Percentiles rank a stretch among this genome's conserved stretches.
Evolutionary conservation across 371 early-diverging fungal genomes (phyloP).

Genomic region (Haplosporangium sp.): DNA sequence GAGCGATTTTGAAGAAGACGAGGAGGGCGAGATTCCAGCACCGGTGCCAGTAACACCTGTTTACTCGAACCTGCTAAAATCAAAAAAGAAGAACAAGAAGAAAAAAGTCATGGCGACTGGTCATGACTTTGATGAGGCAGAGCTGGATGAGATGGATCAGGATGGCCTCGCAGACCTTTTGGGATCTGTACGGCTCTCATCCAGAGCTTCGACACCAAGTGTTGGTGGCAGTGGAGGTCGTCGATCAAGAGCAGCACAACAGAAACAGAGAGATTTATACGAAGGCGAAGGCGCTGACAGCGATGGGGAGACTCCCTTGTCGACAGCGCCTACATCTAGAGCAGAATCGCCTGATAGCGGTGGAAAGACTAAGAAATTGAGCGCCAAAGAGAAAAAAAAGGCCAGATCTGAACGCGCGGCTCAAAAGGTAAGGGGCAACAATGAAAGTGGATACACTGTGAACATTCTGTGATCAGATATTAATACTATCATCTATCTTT

Average conservation of each 20-base stretch:
- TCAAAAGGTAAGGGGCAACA: conserved; percentile 31
- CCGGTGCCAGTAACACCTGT: conserved; percentile 11
- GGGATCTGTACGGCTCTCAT: conserved; percentile 39
- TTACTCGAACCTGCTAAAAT: conserved; percentile 33
- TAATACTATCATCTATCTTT: not conserved
- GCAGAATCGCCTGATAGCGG: conserved; percentile 58
- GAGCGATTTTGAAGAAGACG: conserved; percentile 19
- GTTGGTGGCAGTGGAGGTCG: conserved; percentile 2
- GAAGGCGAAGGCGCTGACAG: conserved; percentile 13
- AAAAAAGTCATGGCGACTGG: conserved; percentile 53
- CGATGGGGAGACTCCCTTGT: conserved; percentile 37
- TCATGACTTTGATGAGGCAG: conserved; percentile 35
- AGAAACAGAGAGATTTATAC: conserved; percentile 4
- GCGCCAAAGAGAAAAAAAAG: conserved; percentile 61
- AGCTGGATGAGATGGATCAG: conserved; percentile 52
- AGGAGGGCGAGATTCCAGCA: conserved; percentile 5
- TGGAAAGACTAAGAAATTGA: conserved; percentile 62
- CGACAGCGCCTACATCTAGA: conserved; percentile 52
- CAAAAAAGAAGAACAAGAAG: conserved; percentile 58
- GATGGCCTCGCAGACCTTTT: conserved; percentile 42
- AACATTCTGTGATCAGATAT: not conserved
- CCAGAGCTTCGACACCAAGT: conserved; percentile 38
- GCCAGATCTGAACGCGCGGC: conserved; percentile 39
- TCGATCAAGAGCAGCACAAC: conserved; percentile 18
- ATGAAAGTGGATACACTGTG: no score